phyloP scores from a whole-genome alignment of 2,329 filamentous ascomycete species.

The Verticillium alfalfae region DNA sequence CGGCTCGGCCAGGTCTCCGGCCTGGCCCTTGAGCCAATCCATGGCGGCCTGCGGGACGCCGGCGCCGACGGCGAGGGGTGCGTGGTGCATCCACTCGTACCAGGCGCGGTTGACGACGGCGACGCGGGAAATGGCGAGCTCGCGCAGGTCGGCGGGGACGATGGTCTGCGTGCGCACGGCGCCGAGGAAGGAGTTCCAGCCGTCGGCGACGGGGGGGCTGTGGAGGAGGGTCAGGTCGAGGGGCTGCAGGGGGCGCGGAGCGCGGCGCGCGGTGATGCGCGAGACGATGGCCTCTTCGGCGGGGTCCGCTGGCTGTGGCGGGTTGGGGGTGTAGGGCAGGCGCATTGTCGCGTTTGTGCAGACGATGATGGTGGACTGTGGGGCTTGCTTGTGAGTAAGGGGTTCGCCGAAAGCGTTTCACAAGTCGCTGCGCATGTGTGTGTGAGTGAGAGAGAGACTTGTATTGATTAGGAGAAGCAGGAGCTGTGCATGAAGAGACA shows the following conservation, averaged over 20 bases:
- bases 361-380: slow-evolving; percentile 5
- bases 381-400: background rate
- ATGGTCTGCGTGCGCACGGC: slow-evolving; percentile 51
- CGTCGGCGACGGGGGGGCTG: slow-evolving; percentile 67
- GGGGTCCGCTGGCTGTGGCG: slow-evolving; percentile 34
- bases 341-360: slow-evolving; percentile 45
- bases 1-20: slow-evolving; percentile 8
- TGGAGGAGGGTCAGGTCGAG: slow-evolving; percentile 76
- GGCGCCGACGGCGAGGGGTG: slow-evolving; percentile 56
- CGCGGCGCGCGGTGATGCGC: slow-evolving; percentile 60
- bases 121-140: slow-evolving; percentile 76
- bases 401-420: background rate
- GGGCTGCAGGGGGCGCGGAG: slow-evolving; percentile 63
- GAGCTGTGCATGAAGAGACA: too few relatives aligned
- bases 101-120: slow-evolving; percentile 75
- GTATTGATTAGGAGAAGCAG: too few relatives aligned
- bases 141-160: slow-evolving; percentile 54
- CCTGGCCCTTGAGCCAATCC: slow-evolving; percentile 31
- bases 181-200: slow-evolving; percentile 67
- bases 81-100: slow-evolving; percentile 82
- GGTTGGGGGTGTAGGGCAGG: slow-evolving; percentile 58
- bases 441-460: too few relatives aligned
- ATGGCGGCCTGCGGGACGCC: slow-evolving; percentile 51
- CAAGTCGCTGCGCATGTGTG: too few relatives aligned
- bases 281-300: slow-evolving; percentile 53